These are phyloP conservation scores for Panellus pusillus DNA, from an alignment of 768 basidiomycete species.

Conservation along the genomic window DNA sequence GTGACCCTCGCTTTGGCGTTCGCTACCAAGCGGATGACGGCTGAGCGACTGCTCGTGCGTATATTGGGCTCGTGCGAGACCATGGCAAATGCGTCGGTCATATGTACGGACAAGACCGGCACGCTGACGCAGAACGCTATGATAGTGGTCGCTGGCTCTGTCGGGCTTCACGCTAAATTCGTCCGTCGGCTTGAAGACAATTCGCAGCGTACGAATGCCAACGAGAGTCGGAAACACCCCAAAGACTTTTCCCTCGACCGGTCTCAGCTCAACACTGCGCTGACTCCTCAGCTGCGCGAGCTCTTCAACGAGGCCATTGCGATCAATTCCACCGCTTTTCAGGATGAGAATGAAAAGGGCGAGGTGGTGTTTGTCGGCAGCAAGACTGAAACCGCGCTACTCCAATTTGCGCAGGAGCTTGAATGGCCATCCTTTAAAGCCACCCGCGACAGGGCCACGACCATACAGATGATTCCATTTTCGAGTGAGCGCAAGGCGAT, in stretches of 20 bases:
- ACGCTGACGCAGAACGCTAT: conserved; percentile 95
- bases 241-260: conserved; percentile 89
- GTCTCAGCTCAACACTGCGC: conserved; percentile 58
- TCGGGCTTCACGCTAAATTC: conserved; percentile 94
- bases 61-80: conserved; percentile 97
- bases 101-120: conserved; percentile 96
- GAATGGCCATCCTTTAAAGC: conserved; percentile 72
- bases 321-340: conserved; percentile 93
- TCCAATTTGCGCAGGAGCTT: conserved; percentile 81
- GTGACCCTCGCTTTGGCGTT: conserved; percentile 96
- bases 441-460: conserved; percentile 56
- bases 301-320: conserved; percentile 86
- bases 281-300: conserved; percentile 58
- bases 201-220: conserved; percentile 67
- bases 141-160: conserved; percentile 94
- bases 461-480: conserved; percentile 92
- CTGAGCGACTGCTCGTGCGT: conserved; percentile 91
- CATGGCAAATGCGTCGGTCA: conserved; percentile 96
- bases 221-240: conserved; percentile 53
- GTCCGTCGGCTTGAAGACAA: conserved; percentile 78
- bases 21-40: conserved; percentile 97
- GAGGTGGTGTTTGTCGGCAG: conserved; percentile 75
- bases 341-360: conserved; percentile 68
- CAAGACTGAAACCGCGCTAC: conserved; percentile 95
- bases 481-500: conserved; percentile 92